Evolutionary conservation across 1,284 basidiomycete genomes (phyloP).

Genomic region (Agroathelia rolfsii): DNA sequence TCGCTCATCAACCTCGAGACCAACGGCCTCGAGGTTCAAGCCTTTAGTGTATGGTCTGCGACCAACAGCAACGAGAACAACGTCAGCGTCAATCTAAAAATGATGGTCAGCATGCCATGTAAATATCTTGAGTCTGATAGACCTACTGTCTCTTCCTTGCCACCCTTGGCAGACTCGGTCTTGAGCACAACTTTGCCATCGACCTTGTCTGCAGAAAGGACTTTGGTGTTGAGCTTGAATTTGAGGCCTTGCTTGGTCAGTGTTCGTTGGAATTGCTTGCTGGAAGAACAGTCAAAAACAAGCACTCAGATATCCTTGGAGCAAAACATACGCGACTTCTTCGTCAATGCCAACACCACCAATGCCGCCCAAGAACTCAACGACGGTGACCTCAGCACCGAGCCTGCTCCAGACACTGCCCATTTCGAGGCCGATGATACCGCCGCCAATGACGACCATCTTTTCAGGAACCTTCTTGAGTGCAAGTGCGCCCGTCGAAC

Average conservation of each 20-base stretch:
- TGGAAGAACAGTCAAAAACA: constrained; percentile 22
- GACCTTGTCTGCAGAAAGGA: constrained; percentile 76
- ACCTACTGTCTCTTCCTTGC: constrained; percentile 77
- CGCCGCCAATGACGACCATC: constrained; percentile 96
- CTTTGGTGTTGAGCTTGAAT: constrained; percentile 98
- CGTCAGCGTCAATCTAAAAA: constrained; percentile 82
- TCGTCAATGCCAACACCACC: constrained; percentile 95
- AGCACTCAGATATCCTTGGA: background rate
- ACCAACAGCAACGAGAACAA: constrained; percentile 92
- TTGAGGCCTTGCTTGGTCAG: constrained; percentile 92
- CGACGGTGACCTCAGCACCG: constrained; percentile 92
- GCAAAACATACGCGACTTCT: constrained; percentile 70
- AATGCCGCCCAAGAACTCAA: constrained; percentile 88
- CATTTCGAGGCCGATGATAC: constrained; percentile 96
- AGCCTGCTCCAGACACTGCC: constrained; percentile 96
- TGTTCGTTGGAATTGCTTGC: constrained; percentile 90
- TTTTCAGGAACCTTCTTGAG: constrained; percentile 90
- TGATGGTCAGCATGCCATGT: constrained; percentile 3
- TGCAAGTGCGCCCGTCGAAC: constrained; percentile 88
- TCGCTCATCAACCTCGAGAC: constrained; percentile 85
- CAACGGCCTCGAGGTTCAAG: constrained; percentile 86
- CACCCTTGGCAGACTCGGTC: constrained; percentile 88
- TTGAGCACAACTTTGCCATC: constrained; percentile 80
- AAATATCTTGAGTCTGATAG: background rate
- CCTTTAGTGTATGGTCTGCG: constrained; percentile 73